A percentile compares a stretch with the other conserved stretches of the same genome.
These are phyloP conservation scores for Suillus bovinus DNA, from an alignment of 768 basidiomycete species.

Conservation along the genomic window DNA sequence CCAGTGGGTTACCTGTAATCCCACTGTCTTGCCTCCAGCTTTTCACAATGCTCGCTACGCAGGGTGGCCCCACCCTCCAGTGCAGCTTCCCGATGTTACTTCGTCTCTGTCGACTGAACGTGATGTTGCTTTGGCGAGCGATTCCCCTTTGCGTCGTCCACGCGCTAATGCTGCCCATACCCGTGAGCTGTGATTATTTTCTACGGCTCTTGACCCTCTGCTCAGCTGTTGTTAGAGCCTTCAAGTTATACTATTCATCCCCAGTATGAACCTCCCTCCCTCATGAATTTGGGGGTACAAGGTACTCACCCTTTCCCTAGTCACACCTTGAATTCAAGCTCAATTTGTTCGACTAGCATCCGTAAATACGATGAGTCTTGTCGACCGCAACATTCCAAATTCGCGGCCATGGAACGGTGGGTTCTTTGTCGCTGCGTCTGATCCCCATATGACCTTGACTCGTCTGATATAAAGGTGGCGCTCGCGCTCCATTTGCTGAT, in stretches of 20 bases:
- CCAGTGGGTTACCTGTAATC: background rate
- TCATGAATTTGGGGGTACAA: background rate
- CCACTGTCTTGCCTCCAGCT: background rate
- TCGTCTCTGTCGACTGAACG: background rate
- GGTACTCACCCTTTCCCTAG: background rate
- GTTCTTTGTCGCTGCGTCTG: background rate
- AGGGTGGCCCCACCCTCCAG: slow-evolving; percentile 3
- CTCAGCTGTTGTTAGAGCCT: background rate
- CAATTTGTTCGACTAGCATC: background rate
- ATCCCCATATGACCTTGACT: background rate
- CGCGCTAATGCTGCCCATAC: background rate
- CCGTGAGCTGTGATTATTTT: background rate
- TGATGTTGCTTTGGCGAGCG: background rate
- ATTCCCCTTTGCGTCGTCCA: background rate
- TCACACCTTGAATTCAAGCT: background rate
- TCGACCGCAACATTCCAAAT: background rate
- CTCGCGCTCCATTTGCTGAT: background rate
- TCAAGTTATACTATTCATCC: background rate
- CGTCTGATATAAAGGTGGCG: background rate
- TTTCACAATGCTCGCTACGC: slow-evolving; percentile 1
- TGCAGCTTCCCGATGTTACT: background rate
- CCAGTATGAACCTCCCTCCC: too few species aligned
- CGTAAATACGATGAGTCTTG: background rate
- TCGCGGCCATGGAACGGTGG: background rate
- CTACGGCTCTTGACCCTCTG: background rate